Evolutionary conservation across 2,329 filamentous ascomycete species (phyloP), one percentile per base, ranked within the genome.

Genomic region (Thyridium curvatum): DNA sequence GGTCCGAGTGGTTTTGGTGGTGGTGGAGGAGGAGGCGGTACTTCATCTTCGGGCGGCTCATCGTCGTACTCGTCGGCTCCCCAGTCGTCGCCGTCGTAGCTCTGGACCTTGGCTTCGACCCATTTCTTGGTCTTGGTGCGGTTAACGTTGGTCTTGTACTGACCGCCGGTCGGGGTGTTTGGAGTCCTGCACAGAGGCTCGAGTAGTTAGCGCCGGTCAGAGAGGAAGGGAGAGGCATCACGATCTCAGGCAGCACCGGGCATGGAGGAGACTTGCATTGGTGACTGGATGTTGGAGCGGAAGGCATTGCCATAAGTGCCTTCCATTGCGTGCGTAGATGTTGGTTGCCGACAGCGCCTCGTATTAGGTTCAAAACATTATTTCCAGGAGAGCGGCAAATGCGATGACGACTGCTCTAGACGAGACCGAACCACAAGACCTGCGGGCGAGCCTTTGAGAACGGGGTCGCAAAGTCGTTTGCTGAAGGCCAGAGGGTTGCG

Each of bases 11-110:
- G 39, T 17, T 43, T 38, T 35, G 18, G 32, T 33, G 15, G 18
- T 35, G 32, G 32, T 33, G 15, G 18, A 33, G 32, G 14, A 29
- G 64, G 59, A 35, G 64, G 58, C 28, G 64, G 59, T 32, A 68
- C 62, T 8, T 56, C 52, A 29, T 74, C 71, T 31, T 77, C 73
- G 39, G 79, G 65, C 4, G 79, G 65, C 4, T 72, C 69, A 26
- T 81, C 75, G n/a, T 79, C 74, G 41, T 78, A 74, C 8, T 82
- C 77, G 29, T 83, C 79, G 40, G 72, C 84, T 29, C 88, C 91
- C 90, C 91, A 96, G 55, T 95, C 91, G 52, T 94, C 89, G 46
- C 90, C 91, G 53, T 91, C 90, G 55, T 97, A 97, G 55, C 79
- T 86, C 51, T 85, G 82, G 42, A 79, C 73, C 61, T 90, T 91